Evolutionary conservation across 2,329 filamentous ascomycete species (phyloP), one percentile per base, ranked within the genome.

Genomic region (Coniochaeta prunicola): DNA sequence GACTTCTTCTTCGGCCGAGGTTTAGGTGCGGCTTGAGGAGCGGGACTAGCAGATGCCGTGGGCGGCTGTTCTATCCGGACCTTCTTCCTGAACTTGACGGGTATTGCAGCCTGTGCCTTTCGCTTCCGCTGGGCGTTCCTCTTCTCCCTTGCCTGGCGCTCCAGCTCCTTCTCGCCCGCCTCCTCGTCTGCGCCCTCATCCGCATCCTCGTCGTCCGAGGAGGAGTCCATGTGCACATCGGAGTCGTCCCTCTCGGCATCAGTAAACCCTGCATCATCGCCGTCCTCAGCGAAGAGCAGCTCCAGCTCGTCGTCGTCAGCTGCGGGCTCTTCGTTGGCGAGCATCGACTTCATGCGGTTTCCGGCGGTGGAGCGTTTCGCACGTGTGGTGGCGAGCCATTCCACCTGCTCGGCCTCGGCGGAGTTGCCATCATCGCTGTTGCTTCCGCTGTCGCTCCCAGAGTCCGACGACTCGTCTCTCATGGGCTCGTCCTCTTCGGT

Each of bases 211-310:
- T 92, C 89, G 63, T 91, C 89, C 0, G 86, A 90, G 0, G 91
- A 96, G 15, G 89, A 92, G 67, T 96, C 91, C 77, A 97, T 88
- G 53, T 90, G 87, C 64, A 90, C 86, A 69, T 97, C 93, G 1
- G 88, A 90, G 58, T 83, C 82, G 12, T 80, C 81, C 53, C 84
- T 63, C 77, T 81, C 87, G 7, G 80, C 84, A 66, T 92, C 88
- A 58, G 84, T 86, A 73, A 92, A 88, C 62, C 88, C 81, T 59
- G 78, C 78, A 66, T 89, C 86, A 60, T 88, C 79, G 59, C 84
- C 90, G 60, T 88, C 85, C 69, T 90, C 87, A 62, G 86, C 85
- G 66, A 91, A 91, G n/a, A 91, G 79, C 1, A 90, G 77, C 65
- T 89, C 86, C n/a, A 91, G 80, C 56, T 87, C 84, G 30, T 81